Base-by-base conservation (phyloP, 164 flowering plant species). In the Platanus orientalis region DNA sequence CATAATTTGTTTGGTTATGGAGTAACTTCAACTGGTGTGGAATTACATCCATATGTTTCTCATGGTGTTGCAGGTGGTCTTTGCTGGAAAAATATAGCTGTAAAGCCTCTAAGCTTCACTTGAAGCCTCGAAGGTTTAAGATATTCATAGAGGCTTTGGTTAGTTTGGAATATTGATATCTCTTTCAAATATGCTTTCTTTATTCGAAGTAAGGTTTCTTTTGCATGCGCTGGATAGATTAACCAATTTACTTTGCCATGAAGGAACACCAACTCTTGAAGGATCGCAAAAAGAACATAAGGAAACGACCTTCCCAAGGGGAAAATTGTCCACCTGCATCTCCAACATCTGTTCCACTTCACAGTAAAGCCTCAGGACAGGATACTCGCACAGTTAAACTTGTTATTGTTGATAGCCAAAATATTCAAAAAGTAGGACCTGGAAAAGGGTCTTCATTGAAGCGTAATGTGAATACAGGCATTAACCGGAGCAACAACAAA, bases 221-320 rank as follows among this genome's bases (percentile, higher is more conserved):
- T 23, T 29, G 45, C 26, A 48, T 58, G 32, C 62, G 55, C 61
- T 74, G 62, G 49, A n/a, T n/a, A n/a, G 66, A 73, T 66, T 63
- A 26, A 21, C 20, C 55, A 19, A 62, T 65, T 58, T 67, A 32
- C 59, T 25, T 76, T 67, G 56, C 51, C 54, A 36, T 84, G 82
- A 72, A 95, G 99, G 99, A 87, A 71, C 86, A 84, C 68, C 99
- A 95, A 85, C 97, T 95, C 25, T 64, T 89, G 78, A 95, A 87
- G 71, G 99, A 92, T 72, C 83, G 91, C 53, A 89, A 80, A 75
- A 95, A 87, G 81, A 81, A 72, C 64, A 75, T 69, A 59, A 85
- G 76, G 71, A 89, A 70, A 63, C 78, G 84, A 48, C 75, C 81
- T 62, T 68, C 79, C 25, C 81, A 70, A 25, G 85, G 76, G 44